Conservation (phyloP, 805 yeast genomes). For the Pichia nanzhaoensis region DNA sequence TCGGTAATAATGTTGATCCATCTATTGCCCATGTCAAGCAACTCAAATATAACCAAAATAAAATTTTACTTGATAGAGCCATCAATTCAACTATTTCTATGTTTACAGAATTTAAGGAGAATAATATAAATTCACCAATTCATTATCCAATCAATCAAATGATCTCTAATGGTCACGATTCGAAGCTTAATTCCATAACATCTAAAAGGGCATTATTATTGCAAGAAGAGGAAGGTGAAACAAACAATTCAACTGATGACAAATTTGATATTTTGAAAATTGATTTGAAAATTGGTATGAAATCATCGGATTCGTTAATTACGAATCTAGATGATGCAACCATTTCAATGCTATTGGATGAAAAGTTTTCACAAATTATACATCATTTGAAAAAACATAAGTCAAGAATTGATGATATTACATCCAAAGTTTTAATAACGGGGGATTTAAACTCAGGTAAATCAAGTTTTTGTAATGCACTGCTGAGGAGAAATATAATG, state of each 20-base stretch:
- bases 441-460: slow-evolving; percentile 97
- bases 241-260: background rate
- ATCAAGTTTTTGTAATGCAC: slow-evolving; percentile 89
- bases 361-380: slow-evolving; percentile 56
- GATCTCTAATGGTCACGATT: slow-evolving; percentile 16
- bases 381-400: slow-evolving; percentile 65
- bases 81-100: slow-evolving; percentile 48
- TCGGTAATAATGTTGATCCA: slow-evolving; percentile 6
- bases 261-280: slow-evolving; percentile 58
- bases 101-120: slow-evolving; percentile 43
- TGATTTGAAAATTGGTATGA: slow-evolving; percentile 49
- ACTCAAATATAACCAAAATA: slow-evolving; percentile 67
- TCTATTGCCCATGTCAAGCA: slow-evolving; percentile 34
- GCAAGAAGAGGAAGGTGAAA: slow-evolving; percentile 26
- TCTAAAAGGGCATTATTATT: slow-evolving; percentile 50
- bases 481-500: slow-evolving; percentile 64
- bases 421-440: slow-evolving; percentile 90
- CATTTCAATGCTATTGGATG: slow-evolving; percentile 60
- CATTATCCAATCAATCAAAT: slow-evolving; percentile 45
- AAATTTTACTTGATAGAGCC: slow-evolving; percentile 55
- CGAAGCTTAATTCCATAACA: slow-evolving; percentile 38
- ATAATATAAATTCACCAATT: slow-evolving; percentile 55
- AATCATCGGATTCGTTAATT: slow-evolving; percentile 35
- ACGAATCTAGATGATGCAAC: slow-evolving; percentile 60
- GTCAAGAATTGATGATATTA: slow-evolving; percentile 82